A percentile compares a stretch with the other conserved stretches of the same genome.
Evolutionary conservation across 2,329 filamentous ascomycete species (phyloP).

Genomic region (Fusarium redolens): DNA sequence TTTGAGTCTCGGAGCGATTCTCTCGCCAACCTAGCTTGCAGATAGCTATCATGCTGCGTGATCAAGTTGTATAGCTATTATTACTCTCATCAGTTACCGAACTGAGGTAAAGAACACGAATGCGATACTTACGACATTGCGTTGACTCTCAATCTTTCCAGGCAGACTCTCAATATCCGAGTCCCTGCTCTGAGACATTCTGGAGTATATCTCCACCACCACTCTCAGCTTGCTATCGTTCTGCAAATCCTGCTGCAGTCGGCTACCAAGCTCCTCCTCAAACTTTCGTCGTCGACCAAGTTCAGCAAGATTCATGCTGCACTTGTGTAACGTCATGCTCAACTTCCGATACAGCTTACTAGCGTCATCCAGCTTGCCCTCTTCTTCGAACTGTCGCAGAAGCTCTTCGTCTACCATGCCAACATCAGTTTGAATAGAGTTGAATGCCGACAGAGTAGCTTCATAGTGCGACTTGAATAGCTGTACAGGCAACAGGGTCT

Average conservation of each 20-base stretch:
- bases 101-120: too few species aligned
- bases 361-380: rapidly evolving
- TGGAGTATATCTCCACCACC: neutral
- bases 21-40: neutral
- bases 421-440: rapidly evolving
- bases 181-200: neutral
- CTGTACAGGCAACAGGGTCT: rapidly evolving
- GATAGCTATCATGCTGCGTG: neutral
- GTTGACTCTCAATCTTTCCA: neutral
- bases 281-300: neutral
- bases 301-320: neutral
- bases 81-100: neutral
- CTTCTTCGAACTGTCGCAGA: rapidly evolving
- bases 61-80: neutral
- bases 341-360: neutral
- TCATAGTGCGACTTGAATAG: neutral
- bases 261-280: neutral
- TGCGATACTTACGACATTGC: neutral
- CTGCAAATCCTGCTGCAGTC: rapidly evolving
- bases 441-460: rapidly evolving
- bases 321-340: neutral
- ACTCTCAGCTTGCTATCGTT: neutral
- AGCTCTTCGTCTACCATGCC: neutral
- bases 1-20: neutral
- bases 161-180: neutral